Evolutionary conservation across 768 basidiomycete genomes (phyloP).

Genomic region (Saitozyma podzolica): DNA sequence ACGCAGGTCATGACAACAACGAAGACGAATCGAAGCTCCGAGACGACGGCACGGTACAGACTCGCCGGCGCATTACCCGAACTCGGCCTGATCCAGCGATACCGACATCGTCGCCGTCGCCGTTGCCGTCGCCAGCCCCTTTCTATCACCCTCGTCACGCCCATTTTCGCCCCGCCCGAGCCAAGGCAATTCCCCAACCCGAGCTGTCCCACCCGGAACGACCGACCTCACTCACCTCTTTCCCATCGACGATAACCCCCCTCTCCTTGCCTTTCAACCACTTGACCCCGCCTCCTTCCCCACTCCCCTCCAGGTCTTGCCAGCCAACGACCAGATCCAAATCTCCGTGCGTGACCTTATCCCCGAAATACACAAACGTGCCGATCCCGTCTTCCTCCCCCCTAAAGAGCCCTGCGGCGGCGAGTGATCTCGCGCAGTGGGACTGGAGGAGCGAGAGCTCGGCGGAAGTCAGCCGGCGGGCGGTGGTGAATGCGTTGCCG

Average conservation of each 20-base stretch:
- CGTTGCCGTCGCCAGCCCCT: too few species aligned
- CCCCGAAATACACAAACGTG: slow-evolving; percentile 1
- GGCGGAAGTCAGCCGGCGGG: slow-evolving; percentile 22
- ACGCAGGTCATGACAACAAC: too few species aligned
- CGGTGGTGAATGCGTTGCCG: slow-evolving; percentile 33
- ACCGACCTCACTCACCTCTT: neutral
- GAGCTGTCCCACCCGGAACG: neutral
- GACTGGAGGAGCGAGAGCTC: slow-evolving; percentile 16
- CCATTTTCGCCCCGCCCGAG: neutral
- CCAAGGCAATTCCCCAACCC: neutral
- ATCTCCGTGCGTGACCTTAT: slow-evolving; percentile 38
- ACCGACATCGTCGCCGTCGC: too few species aligned
- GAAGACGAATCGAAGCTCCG: too few species aligned
- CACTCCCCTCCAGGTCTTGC: slow-evolving; percentile 8
- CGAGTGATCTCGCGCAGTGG: neutral
- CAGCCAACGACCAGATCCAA: slow-evolving; percentile 28
- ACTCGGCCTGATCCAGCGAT: too few species aligned
- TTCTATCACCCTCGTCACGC: neutral
- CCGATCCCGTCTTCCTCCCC: slow-evolving; percentile 8
- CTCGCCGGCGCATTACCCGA: too few species aligned
- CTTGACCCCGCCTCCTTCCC: neutral
- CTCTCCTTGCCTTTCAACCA: slow-evolving; percentile 9
- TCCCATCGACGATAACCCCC: slow-evolving; percentile 2
- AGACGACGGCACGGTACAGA: too few species aligned
- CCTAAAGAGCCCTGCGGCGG: slow-evolving; percentile 3